A percentile compares a stretch with the other conserved stretches of the same genome.
Evolutionary conservation across 306 rosid genomes (phyloP).

Genomic region (Trifolium fragiferum): DNA sequence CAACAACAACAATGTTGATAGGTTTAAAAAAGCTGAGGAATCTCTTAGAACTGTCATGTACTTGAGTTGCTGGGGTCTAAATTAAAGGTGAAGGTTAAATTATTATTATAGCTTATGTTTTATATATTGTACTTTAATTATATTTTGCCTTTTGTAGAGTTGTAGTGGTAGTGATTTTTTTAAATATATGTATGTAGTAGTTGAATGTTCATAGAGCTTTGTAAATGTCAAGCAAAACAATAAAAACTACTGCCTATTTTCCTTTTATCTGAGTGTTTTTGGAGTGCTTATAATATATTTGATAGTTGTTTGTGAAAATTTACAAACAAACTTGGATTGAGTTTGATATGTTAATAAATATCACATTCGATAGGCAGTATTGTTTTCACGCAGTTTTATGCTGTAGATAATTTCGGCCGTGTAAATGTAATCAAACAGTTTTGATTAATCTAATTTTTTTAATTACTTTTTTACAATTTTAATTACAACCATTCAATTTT

Average conservation of each 20-base stretch:
- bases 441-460: too few relatives aligned
- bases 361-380: too few relatives aligned
- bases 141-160: too few relatives aligned
- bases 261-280: constrained; percentile 13
- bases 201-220: constrained; percentile 29
- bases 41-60: constrained; percentile 71
- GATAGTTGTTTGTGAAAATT: too few relatives aligned
- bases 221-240: constrained; percentile 7
- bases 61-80: constrained; percentile 63
- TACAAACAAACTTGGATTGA: not conserved
- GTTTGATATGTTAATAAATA: too few relatives aligned
- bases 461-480: too few relatives aligned
- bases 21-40: constrained; percentile 60
- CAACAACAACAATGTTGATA: constrained; percentile 38
- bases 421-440: too few relatives aligned
- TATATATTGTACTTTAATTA: not conserved
- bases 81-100: constrained; percentile 8
- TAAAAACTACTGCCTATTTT: not conserved
- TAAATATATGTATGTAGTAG: constrained; percentile 25
- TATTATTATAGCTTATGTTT: not conserved
- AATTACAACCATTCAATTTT: too few relatives aligned
- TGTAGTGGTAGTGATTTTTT: constrained; percentile 7
- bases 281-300: not conserved
- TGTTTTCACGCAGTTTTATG: too few relatives aligned
- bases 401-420: too few relatives aligned